phyloP scores from a whole-genome alignment of 805 yeast genomes.

The Metschnikowia reukaufii region DNA sequence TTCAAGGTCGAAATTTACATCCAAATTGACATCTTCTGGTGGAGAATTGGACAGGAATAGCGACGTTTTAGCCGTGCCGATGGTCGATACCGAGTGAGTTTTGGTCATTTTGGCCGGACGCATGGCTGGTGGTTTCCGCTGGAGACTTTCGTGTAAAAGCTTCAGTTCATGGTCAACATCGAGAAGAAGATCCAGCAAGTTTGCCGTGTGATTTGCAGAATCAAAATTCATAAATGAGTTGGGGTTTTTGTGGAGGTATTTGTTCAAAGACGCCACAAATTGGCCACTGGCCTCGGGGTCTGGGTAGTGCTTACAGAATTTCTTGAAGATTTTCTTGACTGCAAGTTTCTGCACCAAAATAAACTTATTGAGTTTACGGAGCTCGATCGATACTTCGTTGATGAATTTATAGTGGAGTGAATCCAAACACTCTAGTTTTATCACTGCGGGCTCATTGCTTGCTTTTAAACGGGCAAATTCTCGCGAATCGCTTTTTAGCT shows the following conservation, averaged over 20 bases:
- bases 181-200: conserved; percentile 23
- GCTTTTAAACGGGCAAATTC: conserved; percentile 18
- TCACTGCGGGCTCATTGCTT: conserved; percentile 10
- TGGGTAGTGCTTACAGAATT: conserved; percentile 51
- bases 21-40: conserved; percentile 15
- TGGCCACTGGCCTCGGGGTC: conserved; percentile 22
- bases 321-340: conserved; percentile 70
- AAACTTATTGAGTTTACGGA: conserved; percentile 69
- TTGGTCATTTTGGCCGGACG: conserved; percentile 6
- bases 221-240: conserved; percentile 62
- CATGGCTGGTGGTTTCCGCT: conserved; percentile 2
- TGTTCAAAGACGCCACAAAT: conserved; percentile 37
- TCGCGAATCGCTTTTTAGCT: conserved; percentile 37
- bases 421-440: conserved; percentile 23
- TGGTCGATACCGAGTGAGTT: conserved; percentile 12
- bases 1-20: conserved; percentile 15
- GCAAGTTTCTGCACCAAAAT: conserved; percentile 73
- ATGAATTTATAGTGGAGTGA: conserved; percentile 37
- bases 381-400: conserved; percentile 40
- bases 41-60: conserved; percentile 9
- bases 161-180: conserved; percentile 17
- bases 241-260: conserved; percentile 40
- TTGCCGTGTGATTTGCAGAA: conserved; percentile 59
- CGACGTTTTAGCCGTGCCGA: conserved; percentile 9
- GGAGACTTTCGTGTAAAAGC: conserved; percentile 15